Evolutionary conservation across 192 early-diverging fungal genomes (phyloP), one percentile per base, ranked within the genome.

Genomic region (Coemansia javaensis): DNA sequence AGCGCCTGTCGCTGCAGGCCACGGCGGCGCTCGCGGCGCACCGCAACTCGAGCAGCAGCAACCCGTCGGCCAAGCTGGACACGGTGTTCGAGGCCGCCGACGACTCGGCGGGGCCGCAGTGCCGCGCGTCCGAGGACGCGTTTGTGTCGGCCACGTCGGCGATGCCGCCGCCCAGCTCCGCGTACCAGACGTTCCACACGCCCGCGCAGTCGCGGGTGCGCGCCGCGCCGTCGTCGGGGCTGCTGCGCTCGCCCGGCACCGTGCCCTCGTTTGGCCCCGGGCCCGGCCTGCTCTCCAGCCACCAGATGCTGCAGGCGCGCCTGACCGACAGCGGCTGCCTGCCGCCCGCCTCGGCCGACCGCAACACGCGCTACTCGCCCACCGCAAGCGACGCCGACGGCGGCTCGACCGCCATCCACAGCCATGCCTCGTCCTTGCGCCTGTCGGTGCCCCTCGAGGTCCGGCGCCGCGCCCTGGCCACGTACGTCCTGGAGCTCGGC

Each of bases 401-500:
- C 15, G 55, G 44, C 5, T 67, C 65, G 12, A 68, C 66, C 0
- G 53, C 53, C 0, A 60, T 60, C 22, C 56, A 59, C 22, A 59
- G 56, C 42, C 28, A 16, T 14, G 13, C 16, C 17, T 33, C 31
- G 3, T 37, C 38, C 3, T 15, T 33, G 0, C 15, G 15, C 3
- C 47, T 36, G 20, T 28, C 33, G 4, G 7, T 32, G 7, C 20
- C 58, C 3, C 36, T 56, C 1, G 66, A 69, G 2, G 58, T 69
- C 11, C 56, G 53, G 40, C 47, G 51, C 13, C 41, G 59, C 4
- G 66, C 66, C 4, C 63, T 83, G 48, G 75, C 76, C 3, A 86
- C 83, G 0, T 85, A 83, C 37, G 57, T 86, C 2, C 63, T 89
- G 18, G 87, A 89, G 53, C 53, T 87, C 13, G 86, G 87, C 18